Base-by-base conservation (phyloP, 2,329 filamentous ascomycete species). In the Calonectria honghensis region DNA sequence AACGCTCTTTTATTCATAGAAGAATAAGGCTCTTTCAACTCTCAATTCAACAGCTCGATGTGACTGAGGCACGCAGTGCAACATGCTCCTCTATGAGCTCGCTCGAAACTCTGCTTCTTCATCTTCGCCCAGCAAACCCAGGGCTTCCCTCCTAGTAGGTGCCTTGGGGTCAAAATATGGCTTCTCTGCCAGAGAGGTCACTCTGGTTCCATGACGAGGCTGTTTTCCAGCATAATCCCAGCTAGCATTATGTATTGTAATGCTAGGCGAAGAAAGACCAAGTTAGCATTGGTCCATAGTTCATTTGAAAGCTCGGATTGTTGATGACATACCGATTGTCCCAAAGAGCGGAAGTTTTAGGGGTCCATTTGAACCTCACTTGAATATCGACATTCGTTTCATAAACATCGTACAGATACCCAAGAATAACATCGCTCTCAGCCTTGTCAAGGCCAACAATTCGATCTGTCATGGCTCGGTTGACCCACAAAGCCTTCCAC, bases 401-500 rank as follows among this genome's bases (percentile, higher is more conserved):
- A 81, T 91, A 94, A 0, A 94, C 92, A 81, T 93, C 88, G 76
- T 87, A 94, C 41, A 95, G 83, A 73, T 94, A 94, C 35, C 89
- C 88, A 13, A 95, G 85, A 18, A 95, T 92, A 0, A 91, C 77
- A 77, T 95, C 93, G 72, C 92, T 94, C 83, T 95, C 93, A 0
- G 88, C 91, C 74, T 90, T 90, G 78, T 95, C 93, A 0, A 95
- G 83, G 0, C 93, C 94, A 0, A 95, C 90, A 63, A 95, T 95
- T 0, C 90, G 87, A 7, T 89, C 88, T 0, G 93, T 95, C 89
- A 95, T 93, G 2, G 91, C 87, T 4, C 93, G 89, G 81, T 95
- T 95, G 0, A 95, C 93, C 87, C 89, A 95, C 0, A 95, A 87
- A 0, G 92, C 88, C 83, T 94, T 95, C 93, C 93, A 95, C 0